phyloP scores from a whole-genome alignment of 495 filamentous ascomycete species.

The Penicillium paradoxum region DNA sequence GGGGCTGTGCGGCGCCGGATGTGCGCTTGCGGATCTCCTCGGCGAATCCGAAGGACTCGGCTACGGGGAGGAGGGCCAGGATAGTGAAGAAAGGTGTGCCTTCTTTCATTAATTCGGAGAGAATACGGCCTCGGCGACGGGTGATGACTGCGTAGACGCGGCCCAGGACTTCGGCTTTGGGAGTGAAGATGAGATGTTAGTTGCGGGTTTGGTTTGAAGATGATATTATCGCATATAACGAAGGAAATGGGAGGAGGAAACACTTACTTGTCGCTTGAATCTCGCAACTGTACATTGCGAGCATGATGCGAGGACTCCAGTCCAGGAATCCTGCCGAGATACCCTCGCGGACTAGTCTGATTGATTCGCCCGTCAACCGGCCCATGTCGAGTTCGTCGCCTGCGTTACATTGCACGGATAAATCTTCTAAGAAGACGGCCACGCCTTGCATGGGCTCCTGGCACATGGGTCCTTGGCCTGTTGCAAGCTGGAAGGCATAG shows the following conservation, averaged over 20 bases:
- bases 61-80: constrained; percentile 76
- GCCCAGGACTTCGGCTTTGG: constrained; percentile 81
- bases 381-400: constrained; percentile 70
- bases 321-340: constrained; percentile 86
- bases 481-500: constrained; percentile 93
- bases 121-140: constrained; percentile 81
- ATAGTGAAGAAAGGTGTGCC: constrained; percentile 97
- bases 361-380: constrained; percentile 83
- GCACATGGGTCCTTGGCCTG: constrained; percentile 82
- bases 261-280: constrained; percentile 90
- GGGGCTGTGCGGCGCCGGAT: constrained; percentile 82
- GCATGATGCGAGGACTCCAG: constrained; percentile 88
- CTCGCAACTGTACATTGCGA: constrained; percentile 98
- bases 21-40: constrained; percentile 96
- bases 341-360: constrained; percentile 79
- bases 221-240: no score
- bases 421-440: constrained; percentile 83
- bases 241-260: background rate
- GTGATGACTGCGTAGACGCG: constrained; percentile 92
- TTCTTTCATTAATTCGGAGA: constrained; percentile 87
- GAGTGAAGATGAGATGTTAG: constrained; percentile 11
- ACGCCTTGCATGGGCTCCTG: constrained; percentile 91
- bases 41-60: constrained; percentile 90
- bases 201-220: no score
- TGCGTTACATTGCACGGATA: constrained; percentile 49